Evolutionary conservation across 1,139 yeast species (phyloP), one percentile per base, ranked within the genome.

Genomic region (Saccharomycopsis phalli): DNA sequence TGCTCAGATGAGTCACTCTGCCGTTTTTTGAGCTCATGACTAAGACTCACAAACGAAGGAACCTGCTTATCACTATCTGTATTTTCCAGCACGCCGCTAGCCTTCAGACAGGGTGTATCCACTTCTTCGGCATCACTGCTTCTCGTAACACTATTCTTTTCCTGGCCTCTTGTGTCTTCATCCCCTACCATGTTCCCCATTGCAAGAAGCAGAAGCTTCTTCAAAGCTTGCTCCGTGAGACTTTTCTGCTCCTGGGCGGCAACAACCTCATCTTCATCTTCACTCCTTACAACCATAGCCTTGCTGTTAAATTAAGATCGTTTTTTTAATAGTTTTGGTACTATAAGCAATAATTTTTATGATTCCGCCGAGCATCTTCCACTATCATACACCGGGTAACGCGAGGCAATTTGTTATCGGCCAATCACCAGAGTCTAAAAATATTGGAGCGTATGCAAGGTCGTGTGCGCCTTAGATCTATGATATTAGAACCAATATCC

Each of bases 151-250:
- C 33, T 30, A 13, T 30, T 8, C 11, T 16, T 16, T 8, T 28
- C 10, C 31, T 28, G 18, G 10, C 29, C 37, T 5, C 7, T 23
- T 19, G 13, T 16, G 14, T 19, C 27, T 16, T 4, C n/a, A 4
- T 13, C 21, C 6, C 18, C 22, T 3, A 18, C 40, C 10, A 18
- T 7, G 18, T 35, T 35, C 10, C 33, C n/a, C 19, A 26, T 16
- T 6, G 38, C 34, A 27, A 38, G 16, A 34, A 39, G 20, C 21
- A 31, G 17, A 13, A 39, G 35, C 23, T 39, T 39, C 35, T 31
- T 29, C 11, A 41, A 28, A 5, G 44, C 44, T 20, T 41, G 44
- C 14, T 41, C 44, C 11, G 44, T 41, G n/a, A 41, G 31, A 21
- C 29, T 28, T 6, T 19, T 19, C 34, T 41, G 36, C 23, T 38